phyloP scores from a whole-genome alignment of 805 yeast genomes.

The Candida caryicola region DNA sequence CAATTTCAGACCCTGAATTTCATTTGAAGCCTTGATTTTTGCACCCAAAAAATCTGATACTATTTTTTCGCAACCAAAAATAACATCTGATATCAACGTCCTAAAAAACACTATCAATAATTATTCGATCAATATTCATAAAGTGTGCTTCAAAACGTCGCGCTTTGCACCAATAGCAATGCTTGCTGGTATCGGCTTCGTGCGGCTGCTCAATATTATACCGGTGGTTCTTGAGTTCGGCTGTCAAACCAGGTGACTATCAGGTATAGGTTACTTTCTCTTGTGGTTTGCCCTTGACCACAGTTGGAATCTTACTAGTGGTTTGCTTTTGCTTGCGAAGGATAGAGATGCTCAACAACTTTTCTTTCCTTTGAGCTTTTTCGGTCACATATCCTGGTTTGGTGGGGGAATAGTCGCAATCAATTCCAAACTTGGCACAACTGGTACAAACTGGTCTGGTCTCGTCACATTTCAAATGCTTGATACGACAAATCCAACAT shows the following conservation, averaged over 20 bases:
- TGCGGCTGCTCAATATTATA: too few relatives aligned
- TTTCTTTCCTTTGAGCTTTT: slow-evolving; percentile 30
- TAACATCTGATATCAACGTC: too few relatives aligned
- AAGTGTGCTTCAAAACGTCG: neutral
- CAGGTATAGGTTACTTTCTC: neutral
- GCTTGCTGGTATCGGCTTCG: too few relatives aligned
- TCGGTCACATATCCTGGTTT: slow-evolving; percentile 41
- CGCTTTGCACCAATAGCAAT: neutral
- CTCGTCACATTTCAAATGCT: slow-evolving; percentile 46
- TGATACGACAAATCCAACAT: slow-evolving; percentile 47
- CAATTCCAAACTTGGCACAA: slow-evolving; percentile 39
- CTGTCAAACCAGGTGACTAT: too few relatives aligned
- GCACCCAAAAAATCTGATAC: slow-evolving; percentile 1
- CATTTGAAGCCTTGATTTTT: too few relatives aligned
- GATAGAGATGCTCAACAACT: slow-evolving; percentile 30
- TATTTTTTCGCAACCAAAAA: slow-evolving; percentile 1
- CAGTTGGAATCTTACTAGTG: slow-evolving; percentile 3
- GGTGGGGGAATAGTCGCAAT: slow-evolving; percentile 38
- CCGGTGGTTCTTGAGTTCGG: too few relatives aligned
- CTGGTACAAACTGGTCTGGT: slow-evolving; percentile 34
- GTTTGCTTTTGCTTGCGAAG: slow-evolving; percentile 22
- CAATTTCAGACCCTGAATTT: too few relatives aligned
- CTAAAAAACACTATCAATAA: neutral
- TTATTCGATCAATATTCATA: neutral
- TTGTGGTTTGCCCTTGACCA: neutral